phyloP scores from a whole-genome alignment of 2,329 filamentous ascomycete species.

The Thielaviopsis populi region DNA sequence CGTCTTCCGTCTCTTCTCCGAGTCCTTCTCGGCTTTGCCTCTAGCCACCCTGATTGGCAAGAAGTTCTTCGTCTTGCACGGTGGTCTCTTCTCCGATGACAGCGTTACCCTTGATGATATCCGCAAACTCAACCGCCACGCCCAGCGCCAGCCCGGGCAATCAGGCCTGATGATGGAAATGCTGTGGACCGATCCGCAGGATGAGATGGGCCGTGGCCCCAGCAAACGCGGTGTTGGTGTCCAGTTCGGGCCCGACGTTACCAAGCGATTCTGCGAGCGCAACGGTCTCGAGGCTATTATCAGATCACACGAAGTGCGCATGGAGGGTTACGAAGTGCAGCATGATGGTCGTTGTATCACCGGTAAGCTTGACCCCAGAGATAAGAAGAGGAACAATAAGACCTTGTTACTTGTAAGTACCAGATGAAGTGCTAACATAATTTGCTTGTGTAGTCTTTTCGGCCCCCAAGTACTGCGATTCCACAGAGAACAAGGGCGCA shows the following conservation, averaged over 20 bases:
- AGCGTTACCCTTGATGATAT: slow-evolving; percentile 86
- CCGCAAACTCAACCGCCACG: slow-evolving; percentile 77
- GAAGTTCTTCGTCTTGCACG: slow-evolving; percentile 86
- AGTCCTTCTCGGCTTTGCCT: slow-evolving; percentile 89
- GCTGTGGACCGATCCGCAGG: slow-evolving; percentile 96
- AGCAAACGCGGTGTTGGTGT: slow-evolving; percentile 94
- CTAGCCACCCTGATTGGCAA: slow-evolving; percentile 81
- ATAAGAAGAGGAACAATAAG: background rate
- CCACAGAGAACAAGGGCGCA: slow-evolving; percentile 93
- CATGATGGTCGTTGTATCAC: slow-evolving; percentile 93
- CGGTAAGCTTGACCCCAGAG: slow-evolving; percentile 34
- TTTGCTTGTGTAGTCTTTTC: slow-evolving; percentile 57
- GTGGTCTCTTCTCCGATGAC: slow-evolving; percentile 91
- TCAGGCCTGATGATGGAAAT: slow-evolving; percentile 99
- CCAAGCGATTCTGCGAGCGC: slow-evolving; percentile 89
- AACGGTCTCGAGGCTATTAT: slow-evolving; percentile 93
- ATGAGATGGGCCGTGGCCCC: slow-evolving; percentile 69
- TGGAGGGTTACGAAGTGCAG: slow-evolving; percentile 98
- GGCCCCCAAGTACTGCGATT: slow-evolving; percentile 92
- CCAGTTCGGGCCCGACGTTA: slow-evolving; percentile 93
- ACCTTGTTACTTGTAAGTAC: background rate
- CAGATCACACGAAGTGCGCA: slow-evolving; percentile 91
- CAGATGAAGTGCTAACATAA: background rate
- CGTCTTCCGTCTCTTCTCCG: slow-evolving; percentile 92
- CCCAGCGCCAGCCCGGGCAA: slow-evolving; percentile 84